These are phyloP conservation scores for Penicillium desertorum DNA, from an alignment of 495 filamentous ascomycete species.

Conservation along the genomic window DNA sequence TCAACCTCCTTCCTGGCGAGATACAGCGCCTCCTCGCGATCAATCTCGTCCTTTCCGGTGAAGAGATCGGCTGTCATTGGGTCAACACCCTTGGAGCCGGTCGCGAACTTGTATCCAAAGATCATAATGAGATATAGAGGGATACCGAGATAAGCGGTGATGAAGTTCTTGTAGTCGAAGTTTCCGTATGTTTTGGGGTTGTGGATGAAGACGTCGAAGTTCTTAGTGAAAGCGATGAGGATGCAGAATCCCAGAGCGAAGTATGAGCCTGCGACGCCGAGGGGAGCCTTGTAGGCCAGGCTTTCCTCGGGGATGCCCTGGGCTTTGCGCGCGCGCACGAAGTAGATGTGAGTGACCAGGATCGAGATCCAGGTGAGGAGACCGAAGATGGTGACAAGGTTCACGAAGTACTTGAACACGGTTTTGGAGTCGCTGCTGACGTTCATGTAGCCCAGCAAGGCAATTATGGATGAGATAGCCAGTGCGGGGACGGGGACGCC, in stretches of 20 bases:
- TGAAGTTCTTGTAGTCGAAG: slow-evolving; percentile 71
- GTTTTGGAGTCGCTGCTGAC: slow-evolving; percentile 62
- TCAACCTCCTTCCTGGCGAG: slow-evolving; percentile 54
- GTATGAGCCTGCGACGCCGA: slow-evolving; percentile 67
- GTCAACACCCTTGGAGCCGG: slow-evolving; percentile 38
- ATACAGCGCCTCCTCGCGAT: slow-evolving; percentile 70
- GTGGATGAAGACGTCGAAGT: slow-evolving; percentile 69
- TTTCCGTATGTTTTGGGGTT: slow-evolving; percentile 47
- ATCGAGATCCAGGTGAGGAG: slow-evolving; percentile 79
- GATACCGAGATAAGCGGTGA: slow-evolving; percentile 81
- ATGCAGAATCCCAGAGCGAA: slow-evolving; percentile 65
- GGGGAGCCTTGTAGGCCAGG: slow-evolving; percentile 71
- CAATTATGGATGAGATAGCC: slow-evolving; percentile 48
- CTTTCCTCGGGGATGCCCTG: slow-evolving; percentile 64
- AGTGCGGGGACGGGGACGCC: slow-evolving; percentile 78
- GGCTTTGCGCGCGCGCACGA: slow-evolving; percentile 69
- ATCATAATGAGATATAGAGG: slow-evolving; percentile 62
- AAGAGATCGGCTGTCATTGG: slow-evolving; percentile 66
- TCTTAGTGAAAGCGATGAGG: slow-evolving; percentile 73
- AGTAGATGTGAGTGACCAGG: slow-evolving; percentile 77
- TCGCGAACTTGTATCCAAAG: slow-evolving; percentile 20
- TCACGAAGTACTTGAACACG: slow-evolving; percentile 85
- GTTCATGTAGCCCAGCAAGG: slow-evolving; percentile 74
- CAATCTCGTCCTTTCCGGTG: slow-evolving; percentile 70
- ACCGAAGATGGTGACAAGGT: slow-evolving; percentile 78